Base-by-base conservation (phyloP, 192 early-diverging fungal genomes). In the Podila clonocystis region DNA sequence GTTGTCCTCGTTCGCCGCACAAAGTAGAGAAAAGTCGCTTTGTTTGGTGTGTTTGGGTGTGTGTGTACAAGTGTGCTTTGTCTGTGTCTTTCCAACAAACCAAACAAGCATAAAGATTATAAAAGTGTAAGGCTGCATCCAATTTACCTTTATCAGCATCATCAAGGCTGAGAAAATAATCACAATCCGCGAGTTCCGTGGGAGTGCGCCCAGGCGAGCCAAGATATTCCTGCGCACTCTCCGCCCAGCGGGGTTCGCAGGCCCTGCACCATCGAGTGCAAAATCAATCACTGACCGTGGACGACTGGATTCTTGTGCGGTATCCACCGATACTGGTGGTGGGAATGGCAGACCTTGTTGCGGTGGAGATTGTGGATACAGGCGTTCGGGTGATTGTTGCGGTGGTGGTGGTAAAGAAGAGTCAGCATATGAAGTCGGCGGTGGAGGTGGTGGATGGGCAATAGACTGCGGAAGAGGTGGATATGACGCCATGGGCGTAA, bases 101-200 rank as follows among this genome's bases (percentile, higher is more conserved):
- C 0, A 45, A 45, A 17, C 41, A 45, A 12, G 4, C 41, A 17
- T 11, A 55, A 55, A 20, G 24, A 55, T 4, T 24, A 17, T 55
- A 13, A 19, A 29, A 12, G 28, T 4, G 22, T 50, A 15, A 33
- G 45, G 26, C 6, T 13, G 19, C 48, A 49, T 33, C 15, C 15
- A 15, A 45, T 58, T 52, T 67, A 87, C 83, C 83, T 86, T 83
- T 31, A 72, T 30, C 22, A 74, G 26, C 17, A 82, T 70, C 30
- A 84, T 73, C 3, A 78, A 41, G 26, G 66, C 52, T 15, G 65
- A 82, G 31, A 71, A 70, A 19, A 59, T 34, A 41, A 88, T 72
- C 33, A 87, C 50, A 12, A 86, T 61, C 33, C 85, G 83, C 29
- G 85, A 85, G 19, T 70, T 71, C 52, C 85, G 50, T 24, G 87